A percentile compares a stretch with the other conserved stretches of the same genome.
Conservation (phyloP, 495 filamentous ascomycete species). For the Neurospora sp. region DNA sequence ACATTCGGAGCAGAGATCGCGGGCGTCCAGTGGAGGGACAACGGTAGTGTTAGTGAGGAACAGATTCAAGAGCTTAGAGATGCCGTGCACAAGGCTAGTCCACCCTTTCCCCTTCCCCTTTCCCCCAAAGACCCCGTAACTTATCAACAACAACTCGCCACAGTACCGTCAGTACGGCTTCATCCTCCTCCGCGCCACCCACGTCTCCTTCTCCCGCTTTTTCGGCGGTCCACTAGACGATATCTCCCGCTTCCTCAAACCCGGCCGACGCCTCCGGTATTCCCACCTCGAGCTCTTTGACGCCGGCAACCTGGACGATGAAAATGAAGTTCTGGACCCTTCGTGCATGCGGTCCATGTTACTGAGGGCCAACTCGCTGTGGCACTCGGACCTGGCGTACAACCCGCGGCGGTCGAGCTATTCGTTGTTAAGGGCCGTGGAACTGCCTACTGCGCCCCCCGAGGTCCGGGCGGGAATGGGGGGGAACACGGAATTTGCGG, state of each 20-base stretch:
- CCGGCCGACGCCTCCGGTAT: slow-evolving; percentile 37
- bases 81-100: slow-evolving; percentile 38
- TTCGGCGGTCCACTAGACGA: slow-evolving; percentile 43
- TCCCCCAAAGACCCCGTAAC: not conserved
- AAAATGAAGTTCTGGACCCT: slow-evolving; percentile 30
- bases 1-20: slow-evolving; percentile 46
- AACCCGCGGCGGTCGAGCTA: slow-evolving; percentile 49
- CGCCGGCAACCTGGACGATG: slow-evolving; percentile 43
- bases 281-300: slow-evolving; percentile 48
- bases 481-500: slow-evolving; percentile 50
- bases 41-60: slow-evolving; percentile 33
- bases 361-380: slow-evolving; percentile 44
- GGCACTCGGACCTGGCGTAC: slow-evolving; percentile 50
- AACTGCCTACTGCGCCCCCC: too few relatives aligned
- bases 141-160: not conserved
- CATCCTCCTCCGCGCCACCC: slow-evolving; percentile 45
- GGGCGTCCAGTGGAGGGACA: slow-evolving; percentile 32
- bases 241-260: slow-evolving; percentile 41
- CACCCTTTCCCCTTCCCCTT: not conserved
- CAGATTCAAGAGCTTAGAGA: slow-evolving; percentile 37
- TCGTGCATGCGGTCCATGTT: not conserved
- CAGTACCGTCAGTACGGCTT: slow-evolving; percentile 45
- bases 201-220: slow-evolving; percentile 43
- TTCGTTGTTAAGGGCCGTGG: slow-evolving; percentile 42
- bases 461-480: too few relatives aligned